phyloP scores from a whole-genome alignment of 2,329 filamentous ascomycete genomes.

The Colletotrichum lupini region DNA sequence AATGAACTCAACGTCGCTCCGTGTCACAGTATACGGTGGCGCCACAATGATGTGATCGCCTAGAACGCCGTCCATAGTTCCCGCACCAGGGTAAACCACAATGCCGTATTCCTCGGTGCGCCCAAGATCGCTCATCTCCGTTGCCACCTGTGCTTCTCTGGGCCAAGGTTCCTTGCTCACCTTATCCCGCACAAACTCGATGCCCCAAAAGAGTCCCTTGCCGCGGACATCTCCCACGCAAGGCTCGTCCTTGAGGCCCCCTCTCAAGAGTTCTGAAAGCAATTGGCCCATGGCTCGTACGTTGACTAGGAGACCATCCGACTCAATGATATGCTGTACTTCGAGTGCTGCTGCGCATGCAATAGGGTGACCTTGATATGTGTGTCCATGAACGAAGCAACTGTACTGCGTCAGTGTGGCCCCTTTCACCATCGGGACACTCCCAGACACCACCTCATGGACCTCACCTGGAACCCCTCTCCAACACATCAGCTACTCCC shows the following conservation, averaged over 20 bases:
- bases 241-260: constrained; percentile 42
- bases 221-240: constrained; percentile 54
- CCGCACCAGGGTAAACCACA: constrained; percentile 71
- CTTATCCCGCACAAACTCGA: constrained; percentile 56
- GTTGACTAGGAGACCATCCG: constrained; percentile 46
- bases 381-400: constrained; percentile 68
- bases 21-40: constrained; percentile 74
- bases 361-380: constrained; percentile 57
- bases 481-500: constrained; percentile 60
- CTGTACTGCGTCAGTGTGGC: constrained; percentile 41
- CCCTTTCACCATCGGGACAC: constrained; percentile 27
- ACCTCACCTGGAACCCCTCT: constrained; percentile 52
- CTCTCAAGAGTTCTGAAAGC: constrained; percentile 42
- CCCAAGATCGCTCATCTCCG: constrained; percentile 42
- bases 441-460: neutral
- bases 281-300: constrained; percentile 44
- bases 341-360: constrained; percentile 51
- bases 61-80: constrained; percentile 66
- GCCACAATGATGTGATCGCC: constrained; percentile 79
- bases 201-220: constrained; percentile 56
- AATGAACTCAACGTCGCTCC: constrained; percentile 60
- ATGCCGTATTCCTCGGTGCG: constrained; percentile 47
- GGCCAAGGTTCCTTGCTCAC: constrained; percentile 49
- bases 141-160: constrained; percentile 43
- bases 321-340: constrained; percentile 50